Evolutionary conservation across 2,329 filamentous ascomycete genomes (phyloP), one percentile per base, ranked within the genome.

Genomic region (Venturia asperata): DNA sequence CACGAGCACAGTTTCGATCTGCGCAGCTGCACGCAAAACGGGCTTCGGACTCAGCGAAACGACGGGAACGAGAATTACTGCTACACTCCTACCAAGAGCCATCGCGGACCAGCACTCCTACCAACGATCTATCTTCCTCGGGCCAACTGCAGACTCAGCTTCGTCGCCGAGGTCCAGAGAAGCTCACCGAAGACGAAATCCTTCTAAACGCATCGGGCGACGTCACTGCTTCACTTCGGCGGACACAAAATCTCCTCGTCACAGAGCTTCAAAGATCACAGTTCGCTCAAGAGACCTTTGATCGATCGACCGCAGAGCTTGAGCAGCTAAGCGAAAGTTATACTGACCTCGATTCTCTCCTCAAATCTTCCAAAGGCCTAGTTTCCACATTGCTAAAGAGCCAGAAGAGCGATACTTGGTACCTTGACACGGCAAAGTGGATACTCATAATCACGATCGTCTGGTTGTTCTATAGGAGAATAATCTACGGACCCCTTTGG

Each of bases 391-490:
- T 99, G 58, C 79, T 97, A 60, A 85, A 86, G 67, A 94, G 90
- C 68, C 91, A 95, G 74, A 99, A 99, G 81, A 94, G 89, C 69
- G 94, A 99, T 74, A 97, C 92, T 2, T 99, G 94, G 94, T 99
- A 99, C 74, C 83, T 99, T 42, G 89, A 94, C 77, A 95, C 90
- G 45, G 86, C 92, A 1, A 87, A 97, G 69, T 95, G 92, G 74
- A 82, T 97, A 70, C 83, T 97, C 19, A 72, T 89, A 27, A 84
- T 79, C 6, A 97, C 92, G 0, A 86, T 92, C 52, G 81, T 80
- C 39, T 99, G 94, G 94, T 82, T 99, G 9, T 73, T 96, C 7
- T 97, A 95, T 72, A 82, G 94, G 37, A 81, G 94, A 56, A 80
- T 93, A 49, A 73, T 99, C 9, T 99, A 95, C 78, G 93, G 94